Evolutionary conservation across 192 early-diverging fungal genomes (phyloP), one percentile per base, ranked within the genome.

Genomic region (Coemansia sp.): DNA sequence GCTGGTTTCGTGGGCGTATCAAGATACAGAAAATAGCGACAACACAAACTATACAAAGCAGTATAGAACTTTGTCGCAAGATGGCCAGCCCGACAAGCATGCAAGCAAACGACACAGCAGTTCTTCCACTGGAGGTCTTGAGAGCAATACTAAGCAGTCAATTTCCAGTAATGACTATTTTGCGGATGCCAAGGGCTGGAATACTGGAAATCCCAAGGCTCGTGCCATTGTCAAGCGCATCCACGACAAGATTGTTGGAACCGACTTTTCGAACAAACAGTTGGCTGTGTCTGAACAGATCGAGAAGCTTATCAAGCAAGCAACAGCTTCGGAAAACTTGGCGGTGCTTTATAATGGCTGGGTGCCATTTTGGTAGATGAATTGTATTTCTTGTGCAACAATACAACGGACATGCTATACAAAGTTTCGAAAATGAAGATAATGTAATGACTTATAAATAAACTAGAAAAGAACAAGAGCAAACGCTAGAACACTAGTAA

Each of bases 161-260:
- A 64, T 40, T 31, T 10, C 56, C 0, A 53, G 57, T 36, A 22
- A 36, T 8, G 57, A 61, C 46, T 58, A 31, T 51, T 60, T 62
- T 17, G 46, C 62, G 4, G 68, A 76, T 48, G 61, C 57, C 51
- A 62, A 60, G 34, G 69, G 64, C 57, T 73, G 71, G 76, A 66
- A 74, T 60, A 59, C 56, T n/a, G 76, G 67, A 4, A 99, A 97
- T 62, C 82, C 91, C 21, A 80, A 89, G 54, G 97, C 97, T 0
- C 72, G 94, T 8, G 87, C 84, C 15, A 93, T 97, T 65, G 91
- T 99, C 44, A 89, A 87, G 54, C 87, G 97, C 12, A 93, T 99
- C n/a, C 88, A 86, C 26, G 97, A 95, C 84, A 99, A 99, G 75
- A 82, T 99, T 54, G 93, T 92, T 5, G 97, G 97, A 23, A 87